Base-by-base conservation (phyloP, 31 red algal genomes). In the Porphyra umbilicalis region DNA sequence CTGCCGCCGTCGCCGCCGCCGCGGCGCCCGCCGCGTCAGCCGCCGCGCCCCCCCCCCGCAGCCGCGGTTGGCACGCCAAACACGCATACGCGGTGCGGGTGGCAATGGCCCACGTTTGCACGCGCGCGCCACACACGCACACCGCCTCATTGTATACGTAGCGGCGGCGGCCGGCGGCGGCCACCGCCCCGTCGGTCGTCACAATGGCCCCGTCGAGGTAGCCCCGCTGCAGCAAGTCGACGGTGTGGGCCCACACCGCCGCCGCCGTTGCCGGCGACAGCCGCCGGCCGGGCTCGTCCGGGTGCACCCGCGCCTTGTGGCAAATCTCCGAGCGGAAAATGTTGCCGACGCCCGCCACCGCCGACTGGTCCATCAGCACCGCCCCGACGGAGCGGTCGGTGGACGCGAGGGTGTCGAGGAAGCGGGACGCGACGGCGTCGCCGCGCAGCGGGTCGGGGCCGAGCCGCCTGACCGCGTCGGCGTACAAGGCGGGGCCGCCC, bases 361-460 rank as follows among this genome's bases (percentile, higher is more conserved):
- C 57, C 9, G 42, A 25, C 82, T 84, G 82, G 71, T 77, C 82
- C 82, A 84, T 84, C 32, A 84, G 82, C 57, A 84, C n/a, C 20
- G 39, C 35, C 33, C 82, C 82, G 39, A 84, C 39, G 29, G 42
- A 32, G 8, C 39, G 35, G 34, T 84, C 39, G 14, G 82, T 57
- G 9, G 30, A 7, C 6, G 32, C 33, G n/a, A 77, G 32, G 32
- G 25, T 18, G 35, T 33, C 25, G 1, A 36, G 39, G 32, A 84
- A 75, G 30, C 31, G 31, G 0, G 2, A 3, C 4, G 30, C 38
- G 16, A 8, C 36, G 6, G 82, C 82, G 68, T 84, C 82, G 30
- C 15, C 82, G 71, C 82, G 82, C 9, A 84, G 71, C 82, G 82
- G 82, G 76, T 84, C 82, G 35, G 71, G 75, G n/a, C 82, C 82